phyloP scores from a whole-genome alignment of 140 eudicot species.

The Senecio squalidus region DNA sequence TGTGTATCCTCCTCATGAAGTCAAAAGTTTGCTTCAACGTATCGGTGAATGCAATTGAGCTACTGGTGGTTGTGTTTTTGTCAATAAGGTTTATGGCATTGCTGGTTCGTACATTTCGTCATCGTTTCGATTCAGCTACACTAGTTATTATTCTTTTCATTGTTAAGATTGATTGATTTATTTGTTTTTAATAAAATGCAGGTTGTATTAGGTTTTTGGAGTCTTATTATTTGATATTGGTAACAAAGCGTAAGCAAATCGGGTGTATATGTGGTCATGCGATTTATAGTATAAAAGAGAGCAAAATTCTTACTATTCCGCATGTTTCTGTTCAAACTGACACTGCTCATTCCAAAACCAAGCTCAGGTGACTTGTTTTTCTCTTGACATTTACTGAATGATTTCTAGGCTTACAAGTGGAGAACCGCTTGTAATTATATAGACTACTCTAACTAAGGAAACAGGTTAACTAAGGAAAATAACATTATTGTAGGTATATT shows the following conservation, averaged over 20 bases:
- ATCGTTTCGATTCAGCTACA: neutral
- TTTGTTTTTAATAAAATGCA: slow-evolving; percentile 17
- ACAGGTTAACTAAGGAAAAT: too few relatives aligned
- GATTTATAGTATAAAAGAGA: slow-evolving; percentile 69
- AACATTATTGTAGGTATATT: too few relatives aligned
- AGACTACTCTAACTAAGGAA: too few relatives aligned
- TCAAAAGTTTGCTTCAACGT: slow-evolving; percentile 74
- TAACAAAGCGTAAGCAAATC: slow-evolving; percentile 80
- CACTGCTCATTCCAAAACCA: slow-evolving; percentile 78
- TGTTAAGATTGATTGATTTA: too few relatives aligned
- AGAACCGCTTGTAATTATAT: too few relatives aligned
- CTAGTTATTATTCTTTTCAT: neutral
- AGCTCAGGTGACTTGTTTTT: slow-evolving; percentile 49
- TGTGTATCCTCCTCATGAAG: too few relatives aligned
- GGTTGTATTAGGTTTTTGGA: slow-evolving; percentile 87
- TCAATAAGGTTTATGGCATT: slow-evolving; percentile 86
- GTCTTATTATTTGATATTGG: slow-evolving; percentile 73
- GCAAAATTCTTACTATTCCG: slow-evolving; percentile 81
- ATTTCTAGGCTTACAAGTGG: neutral
- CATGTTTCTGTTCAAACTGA: slow-evolving; percentile 86
- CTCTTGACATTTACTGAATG: neutral
- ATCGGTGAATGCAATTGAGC: slow-evolving; percentile 91
- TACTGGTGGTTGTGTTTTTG: slow-evolving; percentile 74
- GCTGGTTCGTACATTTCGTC: slow-evolving; percentile 77
- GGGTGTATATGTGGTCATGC: slow-evolving; percentile 96